Percentiles rank a stretch among this genome's conserved stretches.
phyloP scores from a whole-genome alignment of 352 stramenopile genomes.

The Globisporangium camurandrum region DNA sequence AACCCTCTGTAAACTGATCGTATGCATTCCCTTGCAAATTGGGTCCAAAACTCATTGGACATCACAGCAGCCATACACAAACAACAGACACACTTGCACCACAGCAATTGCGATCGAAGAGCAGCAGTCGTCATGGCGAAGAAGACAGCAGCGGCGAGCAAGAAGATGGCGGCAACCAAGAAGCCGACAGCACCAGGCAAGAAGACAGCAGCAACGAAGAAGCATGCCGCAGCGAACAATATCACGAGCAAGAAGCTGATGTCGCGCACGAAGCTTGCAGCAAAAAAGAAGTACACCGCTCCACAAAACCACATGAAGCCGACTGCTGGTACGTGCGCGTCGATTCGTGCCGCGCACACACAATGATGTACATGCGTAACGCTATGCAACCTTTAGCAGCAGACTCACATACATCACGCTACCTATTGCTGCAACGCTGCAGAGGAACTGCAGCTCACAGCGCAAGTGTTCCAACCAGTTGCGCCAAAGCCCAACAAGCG shows the following conservation, averaged over 20 bases:
- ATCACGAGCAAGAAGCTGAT: no score
- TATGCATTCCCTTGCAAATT: no score
- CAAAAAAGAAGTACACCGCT: neutral
- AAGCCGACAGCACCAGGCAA: no score
- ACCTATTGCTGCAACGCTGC: neutral
- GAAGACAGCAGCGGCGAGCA: neutral
- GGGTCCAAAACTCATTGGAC: no score
- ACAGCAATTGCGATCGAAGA: conserved; percentile 1
- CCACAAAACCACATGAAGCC: conserved; percentile 6
- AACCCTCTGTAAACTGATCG: neutral
- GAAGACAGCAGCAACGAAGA: neutral
- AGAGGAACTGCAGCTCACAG: conserved; percentile 50
- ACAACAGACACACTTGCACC: no score
- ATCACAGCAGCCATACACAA: conserved; percentile 1
- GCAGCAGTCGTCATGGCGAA: neutral
- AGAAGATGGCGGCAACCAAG: neutral
- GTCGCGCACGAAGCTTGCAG: neutral
- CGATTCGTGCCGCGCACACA: no score
- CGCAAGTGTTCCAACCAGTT: conserved; percentile 46
- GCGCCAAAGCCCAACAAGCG: conserved; percentile 22
- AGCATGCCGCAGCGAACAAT: neutral
- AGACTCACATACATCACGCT: no score
- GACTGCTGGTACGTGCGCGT: conserved; percentile 8
- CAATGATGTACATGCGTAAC: no score
- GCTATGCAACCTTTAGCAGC: no score